phyloP scores from a whole-genome alignment of 2,329 filamentous ascomycete genomes.

The Ceratocystiopsis brevicomis region DNA sequence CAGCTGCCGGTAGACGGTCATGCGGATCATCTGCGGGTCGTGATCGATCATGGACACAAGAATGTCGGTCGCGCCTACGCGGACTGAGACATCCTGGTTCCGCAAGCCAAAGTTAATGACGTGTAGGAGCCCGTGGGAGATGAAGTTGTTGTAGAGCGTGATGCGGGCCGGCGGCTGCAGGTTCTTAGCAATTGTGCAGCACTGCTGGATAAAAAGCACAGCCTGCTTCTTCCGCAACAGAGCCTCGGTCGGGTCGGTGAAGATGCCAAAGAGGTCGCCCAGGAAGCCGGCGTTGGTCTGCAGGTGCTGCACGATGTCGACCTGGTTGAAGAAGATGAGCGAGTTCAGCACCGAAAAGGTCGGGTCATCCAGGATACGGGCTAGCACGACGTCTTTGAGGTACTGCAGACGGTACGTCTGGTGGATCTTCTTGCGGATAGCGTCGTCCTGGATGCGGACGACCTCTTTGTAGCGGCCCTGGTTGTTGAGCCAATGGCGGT shows the following conservation, averaged over 20 bases:
- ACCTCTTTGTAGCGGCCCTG: conserved; percentile 91
- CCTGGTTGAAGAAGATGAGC: conserved; percentile 96
- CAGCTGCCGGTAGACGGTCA: conserved; percentile 81
- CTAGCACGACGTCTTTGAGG: conserved; percentile 93
- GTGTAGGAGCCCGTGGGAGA: conserved; percentile 65
- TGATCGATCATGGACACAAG: conserved; percentile 89
- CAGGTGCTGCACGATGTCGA: conserved; percentile 92
- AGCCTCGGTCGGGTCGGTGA: conserved; percentile 44
- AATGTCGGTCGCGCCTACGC: conserved; percentile 86
- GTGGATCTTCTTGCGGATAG: conserved; percentile 78
- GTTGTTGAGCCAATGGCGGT: conserved; percentile 79
- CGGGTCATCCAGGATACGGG: conserved; percentile 87
- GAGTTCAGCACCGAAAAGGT: conserved; percentile 96
- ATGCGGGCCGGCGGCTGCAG: conserved; percentile 68
- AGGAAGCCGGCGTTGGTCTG: conserved; percentile 64
- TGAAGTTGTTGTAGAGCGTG: conserved; percentile 75
- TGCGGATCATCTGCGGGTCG: conserved; percentile 82
- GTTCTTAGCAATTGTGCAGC: conserved; percentile 84
- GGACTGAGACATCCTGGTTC: conserved; percentile 64
- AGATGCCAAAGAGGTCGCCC: conserved; percentile 66
- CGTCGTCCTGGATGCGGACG: conserved; percentile 68
- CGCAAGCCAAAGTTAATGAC: conserved; percentile 86
- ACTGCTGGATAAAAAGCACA: conserved; percentile 91
- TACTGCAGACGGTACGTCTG: conserved; percentile 93
- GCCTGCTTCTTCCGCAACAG: conserved; percentile 73